Percentiles rank a stretch among this genome's conserved stretches.
Conservation (phyloP, 768 basidiomycete species). For the Boletus insuetus region DNA sequence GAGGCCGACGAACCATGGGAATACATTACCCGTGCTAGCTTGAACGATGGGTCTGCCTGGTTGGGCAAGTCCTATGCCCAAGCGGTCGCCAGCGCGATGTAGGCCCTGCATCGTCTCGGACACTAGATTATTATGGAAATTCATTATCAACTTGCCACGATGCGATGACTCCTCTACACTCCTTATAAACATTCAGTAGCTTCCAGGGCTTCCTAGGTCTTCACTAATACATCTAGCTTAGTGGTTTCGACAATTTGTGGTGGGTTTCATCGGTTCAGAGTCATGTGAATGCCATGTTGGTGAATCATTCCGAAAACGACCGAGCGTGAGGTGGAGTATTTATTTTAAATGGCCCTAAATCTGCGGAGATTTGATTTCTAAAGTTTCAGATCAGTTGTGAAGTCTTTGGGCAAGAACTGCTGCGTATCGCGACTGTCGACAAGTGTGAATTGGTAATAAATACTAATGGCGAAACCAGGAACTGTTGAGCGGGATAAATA, state of each 20-base stretch:
- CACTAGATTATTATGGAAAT: not conserved
- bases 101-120: not conserved
- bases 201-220: not conserved
- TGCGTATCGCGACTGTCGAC: not conserved
- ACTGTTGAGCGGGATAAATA: not conserved
- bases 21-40: constrained; percentile 29
- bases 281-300: not conserved
- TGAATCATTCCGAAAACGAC: not conserved
- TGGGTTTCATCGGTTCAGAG: not conserved
- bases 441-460: not conserved
- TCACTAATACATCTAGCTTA: constrained; percentile 15
- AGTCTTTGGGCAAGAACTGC: too few species aligned
- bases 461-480: not conserved
- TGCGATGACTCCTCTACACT: constrained; percentile 18
- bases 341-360: not conserved
- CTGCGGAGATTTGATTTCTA: not conserved
- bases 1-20: constrained; percentile 33
- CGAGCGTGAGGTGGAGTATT: not conserved
- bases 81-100: constrained; percentile 25
- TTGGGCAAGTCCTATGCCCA: constrained; percentile 34
- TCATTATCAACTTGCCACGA: constrained; percentile 4
- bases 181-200: constrained; percentile 11
- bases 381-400: not conserved
- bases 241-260: constrained; percentile 4
- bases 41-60: constrained; percentile 28